Conservation (phyloP, 129 eudicot genomes). For the Helianthus tuberosus region DNA sequence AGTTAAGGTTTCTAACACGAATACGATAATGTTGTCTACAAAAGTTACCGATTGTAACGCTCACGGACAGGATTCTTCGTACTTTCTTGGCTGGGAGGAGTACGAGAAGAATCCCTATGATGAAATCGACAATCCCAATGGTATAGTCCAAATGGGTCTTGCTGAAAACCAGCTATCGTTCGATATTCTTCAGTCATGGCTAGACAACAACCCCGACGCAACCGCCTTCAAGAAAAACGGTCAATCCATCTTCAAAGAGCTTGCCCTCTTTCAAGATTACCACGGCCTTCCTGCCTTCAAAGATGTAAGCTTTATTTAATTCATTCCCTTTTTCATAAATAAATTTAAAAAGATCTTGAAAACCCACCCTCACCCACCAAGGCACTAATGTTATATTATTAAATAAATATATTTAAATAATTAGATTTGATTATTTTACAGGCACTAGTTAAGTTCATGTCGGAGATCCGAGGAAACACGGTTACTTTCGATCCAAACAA, state of each 20-base stretch:
- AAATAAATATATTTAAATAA: no score
- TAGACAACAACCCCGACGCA: constrained; percentile 67
- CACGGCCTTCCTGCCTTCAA: constrained; percentile 94
- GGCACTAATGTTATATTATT: neutral
- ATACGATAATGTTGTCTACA: constrained; percentile 48
- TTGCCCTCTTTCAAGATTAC: constrained; percentile 94
- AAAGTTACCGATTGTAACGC: constrained; percentile 64
- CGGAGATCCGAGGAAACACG: constrained; percentile 73
- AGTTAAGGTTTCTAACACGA: constrained; percentile 23
- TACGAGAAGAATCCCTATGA: constrained; percentile 91
- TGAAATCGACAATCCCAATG: constrained; percentile 53
- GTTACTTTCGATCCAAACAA: constrained; percentile 71
- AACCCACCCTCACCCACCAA: constrained; percentile 2
- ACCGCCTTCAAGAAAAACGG: constrained; percentile 63
- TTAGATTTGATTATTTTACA: constrained; percentile 17
- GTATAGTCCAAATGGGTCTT: constrained; percentile 93
- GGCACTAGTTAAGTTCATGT: constrained; percentile 82
- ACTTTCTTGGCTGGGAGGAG: constrained; percentile 95
- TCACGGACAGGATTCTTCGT: constrained; percentile 90
- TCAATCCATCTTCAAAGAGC: constrained; percentile 67
- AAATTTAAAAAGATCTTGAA: neutral
- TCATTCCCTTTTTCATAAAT: neutral
- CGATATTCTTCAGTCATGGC: constrained; percentile 78
- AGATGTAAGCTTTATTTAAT: constrained; percentile 43
- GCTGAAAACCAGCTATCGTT: constrained; percentile 94